Percentiles rank a stretch among this genome's conserved stretches.
phyloP scores from a whole-genome alignment of 1,284 basidiomycete genomes.

The Boletus sp. region DNA sequence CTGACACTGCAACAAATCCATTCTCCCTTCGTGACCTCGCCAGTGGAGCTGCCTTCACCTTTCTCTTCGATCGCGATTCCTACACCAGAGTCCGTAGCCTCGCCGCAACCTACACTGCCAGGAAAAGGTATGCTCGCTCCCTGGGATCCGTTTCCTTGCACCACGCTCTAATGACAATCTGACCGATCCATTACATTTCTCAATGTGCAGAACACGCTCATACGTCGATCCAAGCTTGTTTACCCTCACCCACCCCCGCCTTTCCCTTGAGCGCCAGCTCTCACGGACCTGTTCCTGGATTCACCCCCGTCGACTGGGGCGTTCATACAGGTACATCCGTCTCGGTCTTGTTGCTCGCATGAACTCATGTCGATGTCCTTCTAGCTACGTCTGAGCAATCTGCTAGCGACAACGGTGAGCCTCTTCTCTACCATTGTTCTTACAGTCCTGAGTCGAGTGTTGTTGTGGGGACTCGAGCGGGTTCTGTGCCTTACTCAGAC shows the following conservation, averaged over 20 bases:
- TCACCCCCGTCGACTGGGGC: slow-evolving; percentile 21
- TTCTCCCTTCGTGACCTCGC: neutral
- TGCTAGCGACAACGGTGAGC: slow-evolving; percentile 15
- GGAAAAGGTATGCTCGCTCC: slow-evolving; percentile 14
- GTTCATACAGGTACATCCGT: neutral
- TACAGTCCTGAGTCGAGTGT: neutral
- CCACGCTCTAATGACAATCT: no score
- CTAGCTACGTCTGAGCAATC: slow-evolving; percentile 7
- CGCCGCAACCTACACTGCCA: neutral
- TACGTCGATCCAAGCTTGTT: slow-evolving; percentile 19
- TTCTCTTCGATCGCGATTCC: neutral
- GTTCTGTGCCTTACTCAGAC: neutral
- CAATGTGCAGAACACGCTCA: slow-evolving; percentile 18
- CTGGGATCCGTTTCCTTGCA: neutral
- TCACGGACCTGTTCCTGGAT: neutral
- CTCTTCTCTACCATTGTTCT: neutral
- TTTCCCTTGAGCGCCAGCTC: neutral
- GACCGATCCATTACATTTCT: neutral
- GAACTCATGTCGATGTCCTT: neutral
- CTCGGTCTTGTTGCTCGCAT: neutral
- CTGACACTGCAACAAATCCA: neutral
- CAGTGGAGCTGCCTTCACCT: neutral
- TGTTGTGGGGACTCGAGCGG: neutral
- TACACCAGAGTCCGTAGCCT: neutral
- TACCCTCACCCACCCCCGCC: neutral